phyloP scores from a whole-genome alignment of 768 basidiomycete species.

The Leccinum boreale region DNA sequence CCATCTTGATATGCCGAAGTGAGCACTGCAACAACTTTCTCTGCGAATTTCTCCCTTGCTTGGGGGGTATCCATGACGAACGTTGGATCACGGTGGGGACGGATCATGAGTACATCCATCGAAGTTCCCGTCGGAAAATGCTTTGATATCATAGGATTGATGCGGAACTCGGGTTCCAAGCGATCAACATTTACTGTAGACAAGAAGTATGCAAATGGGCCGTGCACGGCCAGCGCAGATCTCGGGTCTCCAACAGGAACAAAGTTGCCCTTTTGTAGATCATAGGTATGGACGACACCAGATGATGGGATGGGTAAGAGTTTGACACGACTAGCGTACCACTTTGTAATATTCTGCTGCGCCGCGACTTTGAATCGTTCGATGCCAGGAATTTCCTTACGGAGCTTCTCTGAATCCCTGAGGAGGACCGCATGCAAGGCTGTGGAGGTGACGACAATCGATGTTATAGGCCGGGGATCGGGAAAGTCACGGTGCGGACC shows the following conservation, averaged over 20 bases:
- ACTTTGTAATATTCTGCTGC: slow-evolving; percentile 63
- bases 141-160: slow-evolving; percentile 58
- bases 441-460: slow-evolving; percentile 86
- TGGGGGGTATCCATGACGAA: slow-evolving; percentile 40
- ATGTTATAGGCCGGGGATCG: slow-evolving; percentile 35
- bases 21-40: slow-evolving; percentile 53
- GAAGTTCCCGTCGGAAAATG: slow-evolving; percentile 44
- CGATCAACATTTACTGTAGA: slow-evolving; percentile 82
- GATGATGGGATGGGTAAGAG: slow-evolving; percentile 47
- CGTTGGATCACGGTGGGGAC: slow-evolving; percentile 63
- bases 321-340: slow-evolving; percentile 61
- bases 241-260: slow-evolving; percentile 37
- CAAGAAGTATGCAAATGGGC: slow-evolving; percentile 86
- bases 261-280: slow-evolving; percentile 49
- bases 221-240: slow-evolving; percentile 49
- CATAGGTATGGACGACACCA: slow-evolving; percentile 56
- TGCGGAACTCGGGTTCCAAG: slow-evolving; percentile 78
- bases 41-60: slow-evolving; percentile 47
- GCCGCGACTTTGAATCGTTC: slow-evolving; percentile 91
- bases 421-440: slow-evolving; percentile 84
- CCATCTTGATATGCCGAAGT: slow-evolving; percentile 77
- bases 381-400: slow-evolving; percentile 65
- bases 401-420: slow-evolving; percentile 73
- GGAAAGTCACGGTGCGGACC: slow-evolving; percentile 12
- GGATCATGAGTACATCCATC: slow-evolving; percentile 74